A percentile compares a stretch with the other conserved stretches of the same genome.
phyloP scores from a whole-genome alignment of 148 eudicot species.

The Rhododendron molle region DNA sequence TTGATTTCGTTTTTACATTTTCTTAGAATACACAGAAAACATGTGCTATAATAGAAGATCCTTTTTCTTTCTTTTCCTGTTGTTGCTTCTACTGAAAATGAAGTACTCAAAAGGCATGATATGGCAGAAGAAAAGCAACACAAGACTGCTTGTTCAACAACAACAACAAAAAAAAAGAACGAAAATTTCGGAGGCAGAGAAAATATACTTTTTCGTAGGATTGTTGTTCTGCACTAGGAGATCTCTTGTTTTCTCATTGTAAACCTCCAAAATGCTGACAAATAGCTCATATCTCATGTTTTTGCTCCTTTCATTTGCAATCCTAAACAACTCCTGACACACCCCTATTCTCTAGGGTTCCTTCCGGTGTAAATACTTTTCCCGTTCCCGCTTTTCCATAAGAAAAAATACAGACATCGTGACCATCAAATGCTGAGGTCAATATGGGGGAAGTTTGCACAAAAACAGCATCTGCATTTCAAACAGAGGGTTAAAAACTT shows the following conservation, averaged over 20 bases:
- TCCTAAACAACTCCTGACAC: slow-evolving; percentile 71
- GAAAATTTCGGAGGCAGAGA: not conserved
- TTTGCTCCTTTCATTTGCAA: slow-evolving; percentile 42
- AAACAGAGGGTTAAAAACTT: not conserved
- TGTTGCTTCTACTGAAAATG: not conserved
- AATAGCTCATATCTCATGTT: slow-evolving; percentile 63
- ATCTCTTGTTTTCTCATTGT: slow-evolving; percentile 89
- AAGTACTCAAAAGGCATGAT: not conserved
- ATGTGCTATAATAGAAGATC: not conserved
- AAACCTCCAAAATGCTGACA: slow-evolving; percentile 98
- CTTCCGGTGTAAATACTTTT: slow-evolving; percentile 93
- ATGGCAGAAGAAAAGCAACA: not conserved
- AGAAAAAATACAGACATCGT: slow-evolving; percentile 90
- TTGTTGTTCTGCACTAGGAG: slow-evolving; percentile 63
- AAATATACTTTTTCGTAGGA: slow-evolving; percentile 62
- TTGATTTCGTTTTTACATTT: too few species aligned
- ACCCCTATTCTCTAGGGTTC: slow-evolving; percentile 75
- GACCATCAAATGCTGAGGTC: slow-evolving; percentile 80
- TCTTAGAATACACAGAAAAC: too few species aligned
- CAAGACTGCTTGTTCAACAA: not conserved
- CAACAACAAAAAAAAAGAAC: too few species aligned
- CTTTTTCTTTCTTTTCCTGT: not conserved
- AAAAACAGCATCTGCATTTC: slow-evolving; percentile 65
- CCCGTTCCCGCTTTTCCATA: slow-evolving; percentile 98
- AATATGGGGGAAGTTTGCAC: slow-evolving; percentile 60